Base-by-base conservation (phyloP, 768 basidiomycete species). In the Hydnomerulius pinastri region DNA sequence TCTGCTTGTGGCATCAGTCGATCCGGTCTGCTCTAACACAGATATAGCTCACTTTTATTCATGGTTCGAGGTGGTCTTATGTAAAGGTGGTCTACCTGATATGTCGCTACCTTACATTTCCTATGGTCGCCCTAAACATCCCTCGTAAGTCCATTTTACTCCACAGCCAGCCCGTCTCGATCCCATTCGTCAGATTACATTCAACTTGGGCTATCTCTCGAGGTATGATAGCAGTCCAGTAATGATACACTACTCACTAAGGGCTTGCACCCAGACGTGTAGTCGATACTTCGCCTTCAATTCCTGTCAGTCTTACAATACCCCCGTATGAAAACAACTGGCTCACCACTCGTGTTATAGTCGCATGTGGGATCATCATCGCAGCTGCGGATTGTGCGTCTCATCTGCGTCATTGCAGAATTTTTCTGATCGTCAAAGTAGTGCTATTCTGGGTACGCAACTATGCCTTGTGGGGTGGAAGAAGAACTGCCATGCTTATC, bases 1-100 rank as follows among this genome's bases (percentile, higher is more conserved):
- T n/a, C n/a, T n/a, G n/a, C n/a, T n/a, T n/a, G n/a, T n/a, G n/a
- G n/a, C n/a, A n/a, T n/a, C n/a, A n/a, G n/a, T n/a, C n/a, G n/a
- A n/a, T n/a, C n/a, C n/a, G n/a, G n/a, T n/a, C n/a, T n/a, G n/a
- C n/a, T n/a, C n/a, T n/a, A n/a, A n/a, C n/a, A n/a, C n/a, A n/a
- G n/a, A n/a, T n/a, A n/a, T n/a, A 48, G 47, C 24, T 48, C 20
- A 6, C 42, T 12, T 48, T 48, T 32, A 1, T 48, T 15, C 6
- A 9, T 1, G 10, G 11, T 4, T 48, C 27, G 2, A 44, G 3
- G 27, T 48, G 46, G 46, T 44, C 28, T n/a, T 15, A 15, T 4
- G 46, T 29, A 21, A 48, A 46, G 25, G 30, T 27, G 9, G 13
- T 45, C 21, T 48, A 48, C 28, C 41, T 48, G 28, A 73, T 48